These are phyloP conservation scores for Fusarium ambrosium DNA, from an alignment of 2,329 filamentous ascomycete genomes.

Conservation along the genomic window DNA sequence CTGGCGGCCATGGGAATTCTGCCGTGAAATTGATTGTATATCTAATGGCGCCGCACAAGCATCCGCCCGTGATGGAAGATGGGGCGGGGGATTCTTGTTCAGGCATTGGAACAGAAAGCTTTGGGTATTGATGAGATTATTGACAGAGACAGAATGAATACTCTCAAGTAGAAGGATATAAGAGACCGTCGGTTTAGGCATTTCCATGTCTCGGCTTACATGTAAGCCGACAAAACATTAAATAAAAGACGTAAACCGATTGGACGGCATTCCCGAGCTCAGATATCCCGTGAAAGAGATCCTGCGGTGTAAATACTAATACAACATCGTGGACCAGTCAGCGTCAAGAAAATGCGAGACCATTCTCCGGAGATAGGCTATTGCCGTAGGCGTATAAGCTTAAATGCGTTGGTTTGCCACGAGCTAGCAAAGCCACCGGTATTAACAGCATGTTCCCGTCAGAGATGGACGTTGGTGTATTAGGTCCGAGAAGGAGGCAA, in stretches of 20 bases:
- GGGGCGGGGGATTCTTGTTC: not conserved
- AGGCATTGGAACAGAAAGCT: not conserved
- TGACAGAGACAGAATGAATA: not conserved
- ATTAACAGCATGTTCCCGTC: not conserved
- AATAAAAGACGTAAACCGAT: not conserved
- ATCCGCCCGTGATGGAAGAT: constrained; percentile 20
- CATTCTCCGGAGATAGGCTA: not conserved
- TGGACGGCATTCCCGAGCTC: not conserved
- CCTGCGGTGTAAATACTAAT: not conserved
- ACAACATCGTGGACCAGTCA: not conserved
- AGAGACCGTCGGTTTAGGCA: not conserved
- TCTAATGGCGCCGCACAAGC: constrained; percentile 20
- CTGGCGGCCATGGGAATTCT: constrained; percentile 15
- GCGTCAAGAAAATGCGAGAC: not conserved
- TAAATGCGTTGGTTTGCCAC: not conserved
- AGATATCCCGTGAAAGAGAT: not conserved
- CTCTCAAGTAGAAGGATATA: too few species aligned
- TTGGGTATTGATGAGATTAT: too few species aligned
- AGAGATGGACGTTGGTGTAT: not conserved
- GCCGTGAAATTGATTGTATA: constrained; percentile 19
- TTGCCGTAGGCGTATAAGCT: constrained; percentile 6
- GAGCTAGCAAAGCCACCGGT: not conserved
- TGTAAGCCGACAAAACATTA: not conserved
- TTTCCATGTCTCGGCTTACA: not conserved
- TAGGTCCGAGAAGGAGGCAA: not conserved